Evolutionary conservation across 805 yeast genomes (phyloP).

Genomic region (Scheffersomyces spartinae): DNA sequence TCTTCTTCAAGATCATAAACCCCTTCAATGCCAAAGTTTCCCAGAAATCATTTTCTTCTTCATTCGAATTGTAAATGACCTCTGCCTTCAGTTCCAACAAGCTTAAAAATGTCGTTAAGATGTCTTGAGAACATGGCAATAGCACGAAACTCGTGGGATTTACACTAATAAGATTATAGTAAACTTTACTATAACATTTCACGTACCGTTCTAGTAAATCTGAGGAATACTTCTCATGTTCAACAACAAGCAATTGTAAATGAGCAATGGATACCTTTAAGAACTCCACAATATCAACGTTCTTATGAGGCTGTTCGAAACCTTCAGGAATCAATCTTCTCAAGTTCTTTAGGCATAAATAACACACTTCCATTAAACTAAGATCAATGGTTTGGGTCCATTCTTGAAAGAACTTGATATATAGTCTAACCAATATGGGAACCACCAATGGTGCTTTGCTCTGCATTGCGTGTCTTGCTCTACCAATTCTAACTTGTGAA

Average conservation of each 20-base stretch:
- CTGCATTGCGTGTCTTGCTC: constrained; percentile 69
- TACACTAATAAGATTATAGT: constrained; percentile 41
- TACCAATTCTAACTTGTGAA: constrained; percentile 71
- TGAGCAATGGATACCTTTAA: constrained; percentile 46
- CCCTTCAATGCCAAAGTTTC: constrained; percentile 59
- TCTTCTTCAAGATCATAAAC: constrained; percentile 49
- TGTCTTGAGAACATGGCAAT: constrained; percentile 49
- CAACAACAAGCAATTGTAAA: constrained; percentile 41
- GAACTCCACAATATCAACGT: constrained; percentile 47
- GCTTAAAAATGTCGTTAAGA: constrained; percentile 49
- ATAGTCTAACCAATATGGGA: constrained; percentile 48
- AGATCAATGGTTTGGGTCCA: constrained; percentile 48
- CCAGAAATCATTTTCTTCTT: constrained; percentile 57
- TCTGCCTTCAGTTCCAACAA: constrained; percentile 54
- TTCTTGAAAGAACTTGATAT: constrained; percentile 44
- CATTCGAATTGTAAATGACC: constrained; percentile 46
- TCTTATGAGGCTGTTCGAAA: constrained; percentile 55
- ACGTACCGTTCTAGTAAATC: constrained; percentile 58
- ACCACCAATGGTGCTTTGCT: constrained; percentile 53
- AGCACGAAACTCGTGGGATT: constrained; percentile 65
- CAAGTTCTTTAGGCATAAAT: constrained; percentile 61
- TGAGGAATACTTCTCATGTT: constrained; percentile 38
- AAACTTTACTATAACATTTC: constrained; percentile 66
- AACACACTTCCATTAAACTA: constrained; percentile 61
- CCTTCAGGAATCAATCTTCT: constrained; percentile 72